Conservation (phyloP, 441 rosid species). For the Aleurites moluccanus region DNA sequence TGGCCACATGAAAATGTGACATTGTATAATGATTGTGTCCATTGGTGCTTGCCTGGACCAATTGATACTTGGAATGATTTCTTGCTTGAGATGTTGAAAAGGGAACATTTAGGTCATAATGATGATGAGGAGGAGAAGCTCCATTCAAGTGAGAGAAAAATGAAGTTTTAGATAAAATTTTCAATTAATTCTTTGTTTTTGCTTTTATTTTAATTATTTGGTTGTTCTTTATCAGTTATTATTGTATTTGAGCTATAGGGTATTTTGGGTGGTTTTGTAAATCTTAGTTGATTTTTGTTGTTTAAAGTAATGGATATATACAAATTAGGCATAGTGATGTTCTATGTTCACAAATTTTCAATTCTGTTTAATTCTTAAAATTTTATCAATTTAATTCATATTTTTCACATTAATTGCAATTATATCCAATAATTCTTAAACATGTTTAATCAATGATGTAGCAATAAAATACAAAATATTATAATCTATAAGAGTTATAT, state of each 20-base stretch:
- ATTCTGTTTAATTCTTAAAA: too few relatives aligned
- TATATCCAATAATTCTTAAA: too few relatives aligned
- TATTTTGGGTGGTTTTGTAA: neutral
- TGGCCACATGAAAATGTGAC: conserved; percentile 64
- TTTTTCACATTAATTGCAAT: too few relatives aligned
- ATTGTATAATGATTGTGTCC: conserved; percentile 87
- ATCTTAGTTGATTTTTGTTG: too few relatives aligned
- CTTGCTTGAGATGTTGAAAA: conserved; percentile 61
- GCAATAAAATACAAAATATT: too few relatives aligned
- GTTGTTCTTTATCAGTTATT: neutral
- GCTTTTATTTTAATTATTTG: neutral
- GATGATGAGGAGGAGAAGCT: neutral
- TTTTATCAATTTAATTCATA: too few relatives aligned
- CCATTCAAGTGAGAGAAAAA: conserved; percentile 10
- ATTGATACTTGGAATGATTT: conserved; percentile 88
- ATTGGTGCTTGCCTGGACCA: conserved; percentile 97
- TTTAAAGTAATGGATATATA: too few relatives aligned
- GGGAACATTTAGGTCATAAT: conserved; percentile 31
- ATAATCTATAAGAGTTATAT: too few relatives aligned
- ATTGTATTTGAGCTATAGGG: neutral
- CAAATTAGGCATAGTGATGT: too few relatives aligned
- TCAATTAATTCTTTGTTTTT: neutral
- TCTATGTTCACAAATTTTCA: too few relatives aligned
- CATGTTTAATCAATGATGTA: too few relatives aligned
- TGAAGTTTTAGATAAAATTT: conserved; percentile 7